These are phyloP conservation scores for Moesziomyces parantarcticus DNA, from an alignment of 1,284 basidiomycete genomes.

Conservation along the genomic window DNA sequence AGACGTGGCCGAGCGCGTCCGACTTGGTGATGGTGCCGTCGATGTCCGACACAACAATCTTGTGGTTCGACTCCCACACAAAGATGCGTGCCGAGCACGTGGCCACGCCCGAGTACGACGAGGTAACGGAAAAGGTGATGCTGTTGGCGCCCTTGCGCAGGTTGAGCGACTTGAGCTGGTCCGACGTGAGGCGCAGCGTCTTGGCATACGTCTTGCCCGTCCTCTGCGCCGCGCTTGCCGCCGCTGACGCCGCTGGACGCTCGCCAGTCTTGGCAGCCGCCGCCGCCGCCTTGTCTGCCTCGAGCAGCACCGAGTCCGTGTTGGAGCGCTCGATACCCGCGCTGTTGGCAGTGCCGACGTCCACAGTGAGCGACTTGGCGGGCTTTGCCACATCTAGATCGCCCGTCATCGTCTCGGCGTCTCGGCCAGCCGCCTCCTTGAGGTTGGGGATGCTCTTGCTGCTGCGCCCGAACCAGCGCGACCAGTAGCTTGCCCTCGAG, in stretches of 20 bases:
- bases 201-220: conserved; percentile 82
- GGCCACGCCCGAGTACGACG: conserved; percentile 84
- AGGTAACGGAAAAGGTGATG: conserved; percentile 88
- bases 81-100: conserved; percentile 90
- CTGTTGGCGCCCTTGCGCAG: conserved; percentile 89
- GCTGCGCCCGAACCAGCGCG: conserved; percentile 61
- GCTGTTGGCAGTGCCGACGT: background rate
- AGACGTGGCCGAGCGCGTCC: conserved; percentile 95
- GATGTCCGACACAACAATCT: conserved; percentile 94
- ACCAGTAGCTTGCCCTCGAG: conserved; percentile 51
- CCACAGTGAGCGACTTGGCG: conserved; percentile 2
- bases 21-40: conserved; percentile 97
- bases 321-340: conserved; percentile 34
- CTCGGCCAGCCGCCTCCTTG: conserved; percentile 18
- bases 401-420: conserved; percentile 2
- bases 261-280: background rate
- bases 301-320: conserved; percentile 47
- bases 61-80: conserved; percentile 90
- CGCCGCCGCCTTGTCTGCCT: conserved; percentile 15
- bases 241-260: conserved; percentile 2
- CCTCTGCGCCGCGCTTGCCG: conserved; percentile 7
- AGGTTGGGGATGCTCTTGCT: conserved; percentile 46
- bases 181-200: conserved; percentile 85
- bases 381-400: background rate
- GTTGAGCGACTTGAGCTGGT: conserved; percentile 78